Evolutionary conservation across 192 early-diverging fungal species (phyloP).

Genomic region (Coemansia sp.): DNA sequence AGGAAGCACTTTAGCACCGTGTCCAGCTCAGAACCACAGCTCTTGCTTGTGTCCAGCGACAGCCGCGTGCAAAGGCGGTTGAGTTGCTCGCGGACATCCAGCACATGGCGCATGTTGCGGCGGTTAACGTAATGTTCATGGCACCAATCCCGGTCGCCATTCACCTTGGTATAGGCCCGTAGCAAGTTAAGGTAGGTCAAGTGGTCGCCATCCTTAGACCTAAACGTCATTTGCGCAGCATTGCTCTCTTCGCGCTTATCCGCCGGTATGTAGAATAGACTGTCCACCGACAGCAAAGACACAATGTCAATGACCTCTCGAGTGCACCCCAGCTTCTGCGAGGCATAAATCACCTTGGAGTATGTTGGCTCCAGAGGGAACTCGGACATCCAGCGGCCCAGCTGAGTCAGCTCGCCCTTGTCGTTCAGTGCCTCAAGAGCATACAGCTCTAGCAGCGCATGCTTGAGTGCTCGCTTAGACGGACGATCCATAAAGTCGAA

Average conservation of each 20-base stretch:
- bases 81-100: slow-evolving; percentile 88
- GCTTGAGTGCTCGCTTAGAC: slow-evolving; percentile 66
- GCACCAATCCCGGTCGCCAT: slow-evolving; percentile 87
- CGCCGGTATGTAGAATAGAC: slow-evolving; percentile 83
- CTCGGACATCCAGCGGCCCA: slow-evolving; percentile 81
- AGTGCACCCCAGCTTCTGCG: slow-evolving; percentile 72
- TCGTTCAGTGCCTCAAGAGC: slow-evolving; percentile 86
- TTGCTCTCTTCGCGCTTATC: slow-evolving; percentile 84
- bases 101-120: slow-evolving; percentile 78
- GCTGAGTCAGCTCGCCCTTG: slow-evolving; percentile 68
- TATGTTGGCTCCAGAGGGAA: slow-evolving; percentile 90
- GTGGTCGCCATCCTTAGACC: slow-evolving; percentile 87
- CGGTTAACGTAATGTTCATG: slow-evolving; percentile 86
- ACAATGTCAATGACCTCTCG: slow-evolving; percentile 87
- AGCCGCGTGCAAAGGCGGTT: slow-evolving; percentile 70
- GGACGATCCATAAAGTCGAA: slow-evolving; percentile 98
- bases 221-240: slow-evolving; percentile 77
- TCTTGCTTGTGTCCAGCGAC: slow-evolving; percentile 60
- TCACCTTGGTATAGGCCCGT: slow-evolving; percentile 68
- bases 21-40: slow-evolving; percentile 74
- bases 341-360: slow-evolving; percentile 85
- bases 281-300: slow-evolving; percentile 87
- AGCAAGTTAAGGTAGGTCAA: slow-evolving; percentile 87
- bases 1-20: slow-evolving; percentile 80
- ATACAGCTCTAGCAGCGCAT: slow-evolving; percentile 86